These are phyloP conservation scores for Setaria italica DNA, from an alignment of 202 grass and related monocot species.

Conservation along the genomic window DNA sequence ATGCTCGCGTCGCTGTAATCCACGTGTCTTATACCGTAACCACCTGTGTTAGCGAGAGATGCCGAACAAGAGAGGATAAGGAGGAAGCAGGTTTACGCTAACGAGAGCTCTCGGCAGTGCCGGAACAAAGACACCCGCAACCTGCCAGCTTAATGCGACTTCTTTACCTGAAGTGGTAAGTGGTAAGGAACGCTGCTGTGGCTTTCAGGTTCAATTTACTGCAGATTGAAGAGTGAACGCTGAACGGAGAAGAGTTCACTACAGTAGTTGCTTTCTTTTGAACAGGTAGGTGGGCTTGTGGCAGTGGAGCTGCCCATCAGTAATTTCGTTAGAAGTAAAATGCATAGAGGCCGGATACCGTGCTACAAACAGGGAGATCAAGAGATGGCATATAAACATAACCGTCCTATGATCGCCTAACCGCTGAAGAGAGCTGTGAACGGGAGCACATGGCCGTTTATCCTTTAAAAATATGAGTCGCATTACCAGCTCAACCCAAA, in stretches of 20 bases:
- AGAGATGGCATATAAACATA: no score
- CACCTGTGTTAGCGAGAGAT: neutral
- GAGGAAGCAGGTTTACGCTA: neutral
- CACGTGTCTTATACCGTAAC: neutral
- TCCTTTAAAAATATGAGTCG: no score
- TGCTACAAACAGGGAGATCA: neutral
- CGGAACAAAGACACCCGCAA: neutral
- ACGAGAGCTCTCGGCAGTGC: neutral
- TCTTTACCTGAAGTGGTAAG: conserved; percentile 31
- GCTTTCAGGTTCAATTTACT: neutral
- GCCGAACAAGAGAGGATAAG: conserved; percentile 10
- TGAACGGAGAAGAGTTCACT: neutral
- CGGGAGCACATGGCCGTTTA: no score
- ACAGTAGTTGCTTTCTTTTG: neutral
- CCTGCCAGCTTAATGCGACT: neutral
- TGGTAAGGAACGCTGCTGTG: neutral
- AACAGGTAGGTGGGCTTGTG: neutral
- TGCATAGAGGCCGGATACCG: neutral
- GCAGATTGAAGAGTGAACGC: neutral
- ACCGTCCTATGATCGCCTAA: no score
- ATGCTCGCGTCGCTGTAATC: neutral
- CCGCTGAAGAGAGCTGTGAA: neutral
- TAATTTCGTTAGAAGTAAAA: neutral
- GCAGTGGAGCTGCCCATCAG: neutral
- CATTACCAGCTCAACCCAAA: no score